Evolutionary conservation across 2,329 filamentous ascomycete genomes (phyloP).

Genomic region (Endothia cerciana): DNA sequence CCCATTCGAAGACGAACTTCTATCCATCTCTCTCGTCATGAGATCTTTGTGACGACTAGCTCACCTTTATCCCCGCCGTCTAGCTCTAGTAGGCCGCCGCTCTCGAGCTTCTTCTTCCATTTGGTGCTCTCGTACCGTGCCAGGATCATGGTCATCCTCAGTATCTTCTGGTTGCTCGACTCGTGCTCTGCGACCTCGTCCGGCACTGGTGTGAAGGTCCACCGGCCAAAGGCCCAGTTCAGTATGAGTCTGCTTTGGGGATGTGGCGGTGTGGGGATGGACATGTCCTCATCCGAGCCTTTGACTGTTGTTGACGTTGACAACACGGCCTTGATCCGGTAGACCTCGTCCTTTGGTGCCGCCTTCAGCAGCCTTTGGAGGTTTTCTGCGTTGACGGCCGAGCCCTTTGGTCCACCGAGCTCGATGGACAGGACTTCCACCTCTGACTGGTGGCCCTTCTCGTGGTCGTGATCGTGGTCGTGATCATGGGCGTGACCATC

Average conservation of each 20-base stretch:
- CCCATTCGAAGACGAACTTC: neutral
- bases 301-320: constrained; percentile 50
- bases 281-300: constrained; percentile 55
- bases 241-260: constrained; percentile 72
- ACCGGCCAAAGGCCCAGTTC: constrained; percentile 97
- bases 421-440: constrained; percentile 90
- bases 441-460: constrained; percentile 74
- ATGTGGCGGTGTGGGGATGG: constrained; percentile 37
- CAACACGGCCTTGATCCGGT: constrained; percentile 82
- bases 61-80: constrained; percentile 50
- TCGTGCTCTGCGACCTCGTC: constrained; percentile 52
- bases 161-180: constrained; percentile 56
- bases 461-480: constrained; percentile 45
- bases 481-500: constrained; percentile 47
- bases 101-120: constrained; percentile 76
- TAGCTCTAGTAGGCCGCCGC: constrained; percentile 56
- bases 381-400: constrained; percentile 59
- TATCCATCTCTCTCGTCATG: constrained; percentile 36
- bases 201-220: constrained; percentile 76
- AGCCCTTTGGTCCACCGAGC: constrained; percentile 51
- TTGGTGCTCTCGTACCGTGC: constrained; percentile 74
- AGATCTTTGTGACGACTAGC: constrained; percentile 56
- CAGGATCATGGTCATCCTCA: constrained; percentile 77
- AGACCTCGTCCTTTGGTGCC: constrained; percentile 91
- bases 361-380: constrained; percentile 69